Conservation (phyloP, 2,329 filamentous ascomycete genomes). For the Beauveria scarabaeidicola region DNA sequence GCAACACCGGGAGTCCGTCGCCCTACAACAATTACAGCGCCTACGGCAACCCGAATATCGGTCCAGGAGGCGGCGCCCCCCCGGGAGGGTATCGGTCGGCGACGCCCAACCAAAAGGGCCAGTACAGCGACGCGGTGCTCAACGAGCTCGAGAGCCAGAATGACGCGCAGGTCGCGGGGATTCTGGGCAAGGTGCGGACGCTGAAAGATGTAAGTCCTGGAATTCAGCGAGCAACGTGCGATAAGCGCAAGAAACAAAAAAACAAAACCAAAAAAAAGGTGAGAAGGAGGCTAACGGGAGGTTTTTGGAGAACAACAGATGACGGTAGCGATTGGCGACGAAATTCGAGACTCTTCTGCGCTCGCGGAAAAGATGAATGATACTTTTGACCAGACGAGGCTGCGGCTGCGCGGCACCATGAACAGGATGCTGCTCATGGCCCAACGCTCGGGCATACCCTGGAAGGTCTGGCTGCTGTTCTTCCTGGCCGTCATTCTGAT, state of each 20-base stretch:
- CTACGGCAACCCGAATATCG: slow-evolving; percentile 5
- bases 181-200: slow-evolving; percentile 80
- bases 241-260: too few species aligned
- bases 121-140: slow-evolving; percentile 86
- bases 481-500: slow-evolving; percentile 74
- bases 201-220: slow-evolving; percentile 67
- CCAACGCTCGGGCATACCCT: slow-evolving; percentile 84
- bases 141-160: slow-evolving; percentile 95
- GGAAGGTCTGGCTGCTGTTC: slow-evolving; percentile 89
- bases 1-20: slow-evolving; percentile 1
- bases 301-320: slow-evolving; percentile 48
- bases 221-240: not conserved
- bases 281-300: slow-evolving; percentile 9
- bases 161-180: slow-evolving; percentile 80
- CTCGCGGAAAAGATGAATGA: slow-evolving; percentile 95
- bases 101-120: slow-evolving; percentile 70
- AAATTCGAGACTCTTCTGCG: slow-evolving; percentile 83
- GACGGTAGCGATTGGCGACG: slow-evolving; percentile 86
- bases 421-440: slow-evolving; percentile 96
- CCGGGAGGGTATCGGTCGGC: slow-evolving; percentile 45
- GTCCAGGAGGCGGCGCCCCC: slow-evolving; percentile 1
- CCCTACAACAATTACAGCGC: slow-evolving; percentile 9
- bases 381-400: slow-evolving; percentile 75
- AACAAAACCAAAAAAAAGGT: not conserved
- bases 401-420: slow-evolving; percentile 85